A percentile compares a stretch with the other conserved stretches of the same genome.
Conservation (phyloP, 1,284 basidiomycete species). For the Microbotryomycetes sp. region DNA sequence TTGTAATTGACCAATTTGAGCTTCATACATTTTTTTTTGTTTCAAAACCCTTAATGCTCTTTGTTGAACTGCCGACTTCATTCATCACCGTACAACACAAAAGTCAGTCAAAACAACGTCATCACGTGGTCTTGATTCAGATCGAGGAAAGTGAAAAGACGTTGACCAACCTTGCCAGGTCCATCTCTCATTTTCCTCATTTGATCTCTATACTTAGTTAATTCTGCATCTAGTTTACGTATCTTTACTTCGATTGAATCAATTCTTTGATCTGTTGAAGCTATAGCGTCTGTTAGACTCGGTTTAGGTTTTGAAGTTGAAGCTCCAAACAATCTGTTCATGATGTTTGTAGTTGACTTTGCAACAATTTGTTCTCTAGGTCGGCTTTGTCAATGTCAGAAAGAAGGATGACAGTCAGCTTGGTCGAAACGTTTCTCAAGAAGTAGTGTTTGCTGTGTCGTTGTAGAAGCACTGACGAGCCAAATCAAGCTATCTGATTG, state of each 20-base stretch:
- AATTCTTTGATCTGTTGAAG: constrained; percentile 82
- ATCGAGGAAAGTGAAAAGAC: constrained; percentile 3
- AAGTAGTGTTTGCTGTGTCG: no score
- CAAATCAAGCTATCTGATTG: no score
- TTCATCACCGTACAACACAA: not conserved
- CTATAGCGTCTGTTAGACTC: constrained; percentile 81
- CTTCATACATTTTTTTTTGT: constrained; percentile 95
- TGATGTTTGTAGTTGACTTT: constrained; percentile 17
- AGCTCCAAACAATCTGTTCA: constrained; percentile 47
- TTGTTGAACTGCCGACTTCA: constrained; percentile 81
- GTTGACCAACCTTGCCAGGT: constrained; percentile 74
- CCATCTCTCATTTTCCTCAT: constrained; percentile 90
- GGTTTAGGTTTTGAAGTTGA: constrained; percentile 58
- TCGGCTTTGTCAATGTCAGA: no score
- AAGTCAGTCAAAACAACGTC: not conserved
- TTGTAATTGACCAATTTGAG: constrained; percentile 78
- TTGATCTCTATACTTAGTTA: constrained; percentile 88
- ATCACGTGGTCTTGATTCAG: not conserved
- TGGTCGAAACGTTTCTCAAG: no score
- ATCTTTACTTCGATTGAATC: constrained; percentile 94
- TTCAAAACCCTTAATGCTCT: constrained; percentile 89
- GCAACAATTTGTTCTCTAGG: no score
- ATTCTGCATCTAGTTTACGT: constrained; percentile 90
- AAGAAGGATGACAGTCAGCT: no score
- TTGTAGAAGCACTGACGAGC: no score